phyloP scores from a whole-genome alignment of 495 filamentous ascomycete genomes.

The Lasiosphaeria ovina region DNA sequence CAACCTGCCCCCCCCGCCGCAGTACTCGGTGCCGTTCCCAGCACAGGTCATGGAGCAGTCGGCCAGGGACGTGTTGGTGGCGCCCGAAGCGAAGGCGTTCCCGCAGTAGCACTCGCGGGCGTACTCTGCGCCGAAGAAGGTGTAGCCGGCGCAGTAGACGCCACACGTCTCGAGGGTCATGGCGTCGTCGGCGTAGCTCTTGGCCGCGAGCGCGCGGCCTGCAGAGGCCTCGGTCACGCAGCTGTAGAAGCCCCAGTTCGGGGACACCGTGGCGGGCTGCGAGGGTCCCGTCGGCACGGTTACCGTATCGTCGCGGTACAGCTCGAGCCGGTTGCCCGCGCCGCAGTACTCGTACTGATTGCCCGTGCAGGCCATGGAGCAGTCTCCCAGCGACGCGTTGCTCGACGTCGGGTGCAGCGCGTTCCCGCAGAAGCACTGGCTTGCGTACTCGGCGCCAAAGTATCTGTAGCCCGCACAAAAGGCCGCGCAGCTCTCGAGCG shows the following conservation, averaged over 20 bases:
- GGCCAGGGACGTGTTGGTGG: slow-evolving; percentile 15
- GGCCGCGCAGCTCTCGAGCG: slow-evolving; percentile 43
- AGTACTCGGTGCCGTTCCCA: slow-evolving; percentile 36
- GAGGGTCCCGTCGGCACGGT: slow-evolving; percentile 13
- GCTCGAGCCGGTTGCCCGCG: slow-evolving; percentile 34
- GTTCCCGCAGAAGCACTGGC: slow-evolving; percentile 50
- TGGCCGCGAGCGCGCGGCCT: slow-evolving; percentile 25
- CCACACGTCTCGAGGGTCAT: slow-evolving; percentile 43
- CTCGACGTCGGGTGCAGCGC: slow-evolving; percentile 30
- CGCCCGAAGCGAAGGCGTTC: slow-evolving; percentile 30
- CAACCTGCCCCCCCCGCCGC: slow-evolving; percentile 41
- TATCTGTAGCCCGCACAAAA: slow-evolving; percentile 46
- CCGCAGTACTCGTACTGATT: slow-evolving; percentile 43
- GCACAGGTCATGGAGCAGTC: slow-evolving; percentile 43
- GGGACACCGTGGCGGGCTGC: slow-evolving; percentile 26
- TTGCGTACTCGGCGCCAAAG: slow-evolving; percentile 47
- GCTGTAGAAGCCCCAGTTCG: slow-evolving; percentile 30
- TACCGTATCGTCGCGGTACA: slow-evolving; percentile 32
- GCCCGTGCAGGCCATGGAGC: slow-evolving; percentile 42
- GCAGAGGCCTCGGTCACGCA: slow-evolving; percentile 40
- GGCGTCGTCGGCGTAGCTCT: slow-evolving; percentile 15
- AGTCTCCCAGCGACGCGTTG: slow-evolving; percentile 31
- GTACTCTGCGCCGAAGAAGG: slow-evolving; percentile 42
- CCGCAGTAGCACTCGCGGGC: slow-evolving; percentile 40
- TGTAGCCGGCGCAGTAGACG: slow-evolving; percentile 32